Conservation (phyloP, 805 yeast genomes). For the Saturnispora sanitii region DNA sequence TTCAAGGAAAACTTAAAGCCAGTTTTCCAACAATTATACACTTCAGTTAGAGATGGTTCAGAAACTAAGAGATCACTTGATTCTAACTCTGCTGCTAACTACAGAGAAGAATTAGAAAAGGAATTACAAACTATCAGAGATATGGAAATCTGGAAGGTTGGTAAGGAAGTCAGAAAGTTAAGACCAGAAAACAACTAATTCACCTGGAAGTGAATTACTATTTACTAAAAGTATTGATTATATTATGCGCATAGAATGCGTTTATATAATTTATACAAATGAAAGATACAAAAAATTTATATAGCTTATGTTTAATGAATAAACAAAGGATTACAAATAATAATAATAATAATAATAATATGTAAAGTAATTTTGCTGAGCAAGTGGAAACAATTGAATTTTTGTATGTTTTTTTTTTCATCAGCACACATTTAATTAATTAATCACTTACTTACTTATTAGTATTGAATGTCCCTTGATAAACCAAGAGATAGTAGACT, state of each 20-base stretch:
- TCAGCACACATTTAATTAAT: neutral
- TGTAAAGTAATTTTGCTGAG: neutral
- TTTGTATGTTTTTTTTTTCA: no score
- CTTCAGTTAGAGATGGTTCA: constrained; percentile 87
- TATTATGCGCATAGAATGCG: neutral
- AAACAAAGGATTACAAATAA: constrained; percentile 6
- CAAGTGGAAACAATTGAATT: neutral
- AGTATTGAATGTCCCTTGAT: constrained; percentile 30
- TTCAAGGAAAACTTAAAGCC: constrained; percentile 99
- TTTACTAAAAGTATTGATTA: neutral
- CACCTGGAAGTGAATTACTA: constrained; percentile 8
- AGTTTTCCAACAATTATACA: constrained; percentile 92
- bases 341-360: neutral
- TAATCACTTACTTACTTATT: neutral
- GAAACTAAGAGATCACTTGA: constrained; percentile 98
- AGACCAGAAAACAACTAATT: constrained; percentile 94
- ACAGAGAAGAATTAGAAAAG: constrained; percentile 90
- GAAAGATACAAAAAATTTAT: neutral
- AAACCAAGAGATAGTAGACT: constrained; percentile 31
- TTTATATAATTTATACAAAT: constrained; percentile 1
- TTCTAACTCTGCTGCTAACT: constrained; percentile 96
- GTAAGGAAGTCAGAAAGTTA: constrained; percentile 98
- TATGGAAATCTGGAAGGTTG: constrained; percentile 99
- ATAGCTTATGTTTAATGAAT: constrained; percentile 9
- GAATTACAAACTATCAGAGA: constrained; percentile 90